These are phyloP conservation scores for Aspergillus persii DNA, from an alignment of 2,329 filamentous ascomycete species.

Conservation along the genomic window DNA sequence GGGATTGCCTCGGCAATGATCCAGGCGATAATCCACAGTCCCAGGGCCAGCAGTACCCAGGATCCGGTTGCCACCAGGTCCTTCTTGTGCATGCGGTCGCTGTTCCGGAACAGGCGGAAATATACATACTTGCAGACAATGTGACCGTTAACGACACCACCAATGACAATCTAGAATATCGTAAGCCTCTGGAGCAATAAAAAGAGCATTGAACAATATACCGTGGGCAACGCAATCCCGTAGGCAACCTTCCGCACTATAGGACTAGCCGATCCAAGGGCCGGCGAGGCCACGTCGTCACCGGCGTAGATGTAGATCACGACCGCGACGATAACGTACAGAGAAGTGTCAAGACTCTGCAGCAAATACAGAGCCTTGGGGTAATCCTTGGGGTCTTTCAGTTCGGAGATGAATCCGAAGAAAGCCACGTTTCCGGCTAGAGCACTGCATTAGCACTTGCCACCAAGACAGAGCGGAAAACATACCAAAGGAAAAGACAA, in stretches of 20 bases:
- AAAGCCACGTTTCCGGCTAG: constrained; percentile 61
- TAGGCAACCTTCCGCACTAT: constrained; percentile 61
- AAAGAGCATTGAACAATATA: constrained; percentile 11
- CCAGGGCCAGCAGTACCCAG: constrained; percentile 57
- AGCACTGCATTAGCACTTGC: constrained; percentile 50
- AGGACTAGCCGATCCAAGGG: constrained; percentile 58
- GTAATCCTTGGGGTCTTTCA: constrained; percentile 58
- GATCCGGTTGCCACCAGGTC: constrained; percentile 49
- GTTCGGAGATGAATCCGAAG: constrained; percentile 63
- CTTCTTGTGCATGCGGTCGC: constrained; percentile 50
- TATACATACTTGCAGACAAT: constrained; percentile 65
- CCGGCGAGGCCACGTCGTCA: constrained; percentile 58
- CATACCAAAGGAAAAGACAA: constrained; percentile 64
- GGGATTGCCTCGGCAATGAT: constrained; percentile 67
- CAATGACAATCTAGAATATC: constrained; percentile 55
- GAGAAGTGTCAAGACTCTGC: constrained; percentile 54
- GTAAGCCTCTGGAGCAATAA: not conserved
- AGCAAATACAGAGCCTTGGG: constrained; percentile 60
- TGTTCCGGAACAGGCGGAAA: constrained; percentile 58
- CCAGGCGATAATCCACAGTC: constrained; percentile 60
- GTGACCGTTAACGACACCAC: constrained; percentile 65
- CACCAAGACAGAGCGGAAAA: constrained; percentile 41
- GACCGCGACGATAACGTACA: constrained; percentile 65
- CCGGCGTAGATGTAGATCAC: constrained; percentile 67
- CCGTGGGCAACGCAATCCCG: constrained; percentile 63